A percentile compares a stretch with the other conserved stretches of the same genome.
phyloP scores from a whole-genome alignment of 176 grass and related monocot genomes.

The Phoenix dactylifera region DNA sequence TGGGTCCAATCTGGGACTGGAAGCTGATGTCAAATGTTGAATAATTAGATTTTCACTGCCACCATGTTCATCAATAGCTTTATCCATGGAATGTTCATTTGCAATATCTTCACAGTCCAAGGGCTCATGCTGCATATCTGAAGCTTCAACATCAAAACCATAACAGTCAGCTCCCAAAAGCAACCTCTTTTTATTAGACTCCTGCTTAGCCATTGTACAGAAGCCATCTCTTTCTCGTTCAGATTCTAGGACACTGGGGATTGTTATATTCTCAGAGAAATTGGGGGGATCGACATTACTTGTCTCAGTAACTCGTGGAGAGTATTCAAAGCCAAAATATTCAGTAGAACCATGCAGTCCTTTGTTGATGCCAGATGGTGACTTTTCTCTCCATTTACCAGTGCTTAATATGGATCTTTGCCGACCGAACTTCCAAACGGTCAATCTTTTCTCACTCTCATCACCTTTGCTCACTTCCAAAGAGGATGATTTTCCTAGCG shows the following conservation, averaged over 20 bases:
- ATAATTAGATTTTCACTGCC: background rate
- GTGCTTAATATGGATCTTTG: conserved; percentile 51
- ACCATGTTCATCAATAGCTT: background rate
- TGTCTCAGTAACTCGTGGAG: conserved; percentile 29
- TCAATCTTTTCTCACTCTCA: conserved; percentile 11
- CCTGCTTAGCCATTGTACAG: conserved; percentile 3
- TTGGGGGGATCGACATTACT: conserved; percentile 14
- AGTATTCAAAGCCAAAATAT: conserved; percentile 23
- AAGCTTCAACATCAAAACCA: background rate
- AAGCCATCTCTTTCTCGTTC: conserved; percentile 4
- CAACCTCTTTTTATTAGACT: conserved; percentile 1
- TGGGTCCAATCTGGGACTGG: background rate
- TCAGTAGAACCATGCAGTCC: conserved; percentile 27
- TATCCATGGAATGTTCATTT: conserved; percentile 1
- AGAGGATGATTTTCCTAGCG: conserved; percentile 16
- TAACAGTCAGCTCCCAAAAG: background rate
- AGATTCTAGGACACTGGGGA: background rate
- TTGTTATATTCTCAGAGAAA: conserved; percentile 3
- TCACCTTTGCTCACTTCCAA: conserved; percentile 25
- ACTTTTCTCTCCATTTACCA: conserved; percentile 28
- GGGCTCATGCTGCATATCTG: conserved; percentile 3
- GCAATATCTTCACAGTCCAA: conserved; percentile 23
- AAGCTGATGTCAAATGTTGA: conserved; percentile 11
- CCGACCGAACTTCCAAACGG: conserved; percentile 47
- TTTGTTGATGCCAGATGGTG: conserved; percentile 21